Percentiles rank a stretch among this genome's conserved stretches.
phyloP scores from a whole-genome alignment of 139 green algal genomes.

The Tetradesmus obliquus region DNA sequence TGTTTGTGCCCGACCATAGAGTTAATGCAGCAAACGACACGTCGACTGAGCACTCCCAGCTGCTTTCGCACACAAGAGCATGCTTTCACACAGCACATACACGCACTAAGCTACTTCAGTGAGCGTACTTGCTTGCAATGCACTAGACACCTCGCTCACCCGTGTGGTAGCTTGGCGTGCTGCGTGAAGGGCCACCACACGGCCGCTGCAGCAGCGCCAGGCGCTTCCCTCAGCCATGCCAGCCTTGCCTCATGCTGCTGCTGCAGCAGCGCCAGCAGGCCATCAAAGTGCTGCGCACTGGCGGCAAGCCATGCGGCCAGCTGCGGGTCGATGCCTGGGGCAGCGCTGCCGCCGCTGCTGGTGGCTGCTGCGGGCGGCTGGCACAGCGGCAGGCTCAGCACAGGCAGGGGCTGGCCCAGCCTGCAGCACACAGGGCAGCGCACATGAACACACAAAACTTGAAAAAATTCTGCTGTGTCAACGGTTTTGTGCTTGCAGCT shows the following conservation, averaged over 20 bases:
- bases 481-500: background rate
- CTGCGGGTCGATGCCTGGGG: slow-evolving; percentile 58
- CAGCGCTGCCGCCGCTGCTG: background rate
- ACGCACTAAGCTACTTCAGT: background rate
- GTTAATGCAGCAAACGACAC: too few species aligned
- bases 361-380: slow-evolving; percentile 29
- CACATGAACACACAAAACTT: background rate
- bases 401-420: slow-evolving; percentile 47
- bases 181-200: slow-evolving; percentile 99
- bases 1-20: too few species aligned
- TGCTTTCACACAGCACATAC: background rate
- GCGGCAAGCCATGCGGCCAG: slow-evolving; percentile 76
- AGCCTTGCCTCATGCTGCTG: slow-evolving; percentile 62
- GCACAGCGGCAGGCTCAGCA: slow-evolving; percentile 51
- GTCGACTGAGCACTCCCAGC: background rate
- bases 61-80: background rate
- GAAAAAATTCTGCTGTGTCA: too few species aligned
- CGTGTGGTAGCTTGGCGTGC: slow-evolving; percentile 70
- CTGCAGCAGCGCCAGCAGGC: slow-evolving; percentile 60
- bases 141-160: background rate
- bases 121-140: background rate
- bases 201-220: slow-evolving; percentile 44
- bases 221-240: slow-evolving; percentile 47
- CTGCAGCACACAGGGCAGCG: slow-evolving; percentile 49
- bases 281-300: slow-evolving; percentile 59